phyloP scores from a whole-genome alignment of 306 rosid species.

The Cucurbita pepo region DNA sequence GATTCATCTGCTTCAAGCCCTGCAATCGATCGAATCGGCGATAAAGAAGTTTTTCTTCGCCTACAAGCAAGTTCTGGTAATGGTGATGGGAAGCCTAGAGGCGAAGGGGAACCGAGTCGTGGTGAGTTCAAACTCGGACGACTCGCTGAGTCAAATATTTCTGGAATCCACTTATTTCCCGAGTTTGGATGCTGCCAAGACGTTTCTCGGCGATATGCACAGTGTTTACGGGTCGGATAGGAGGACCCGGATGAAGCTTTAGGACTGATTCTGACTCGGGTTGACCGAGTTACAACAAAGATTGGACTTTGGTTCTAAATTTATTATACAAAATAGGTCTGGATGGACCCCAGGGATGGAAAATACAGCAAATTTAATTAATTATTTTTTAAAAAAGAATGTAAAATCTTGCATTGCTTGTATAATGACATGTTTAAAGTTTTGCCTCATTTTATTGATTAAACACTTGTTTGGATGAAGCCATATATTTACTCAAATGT shows the following conservation, averaged over 20 bases:
- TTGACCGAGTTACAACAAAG: neutral
- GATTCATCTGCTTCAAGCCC: conserved; percentile 56
- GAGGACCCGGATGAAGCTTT: neutral
- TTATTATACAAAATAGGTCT: neutral
- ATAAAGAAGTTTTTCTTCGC: conserved; percentile 61
- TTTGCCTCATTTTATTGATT: neutral
- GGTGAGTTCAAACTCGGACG: conserved; percentile 32
- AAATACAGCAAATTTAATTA: conserved; percentile 4
- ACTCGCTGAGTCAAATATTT: conserved; percentile 62
- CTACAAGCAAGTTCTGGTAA: conserved; percentile 60
- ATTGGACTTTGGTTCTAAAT: neutral
- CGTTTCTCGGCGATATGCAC: conserved; percentile 44
- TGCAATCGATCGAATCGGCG: conserved; percentile 63
- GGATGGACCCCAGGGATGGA: neutral
- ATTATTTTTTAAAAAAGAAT: neutral
- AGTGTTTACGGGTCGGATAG: neutral
- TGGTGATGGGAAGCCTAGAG: conserved; percentile 67
- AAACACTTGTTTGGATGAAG: neutral
- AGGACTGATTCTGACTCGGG: neutral
- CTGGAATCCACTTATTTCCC: conserved; percentile 81
- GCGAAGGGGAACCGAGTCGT: conserved; percentile 63
- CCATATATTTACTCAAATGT: neutral
- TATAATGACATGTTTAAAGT: neutral
- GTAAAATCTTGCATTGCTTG: neutral
- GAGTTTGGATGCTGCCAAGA: conserved; percentile 88